Evolutionary conservation across 345 rosid genomes (phyloP).

Genomic region (Eucalyptus urophylla): DNA sequence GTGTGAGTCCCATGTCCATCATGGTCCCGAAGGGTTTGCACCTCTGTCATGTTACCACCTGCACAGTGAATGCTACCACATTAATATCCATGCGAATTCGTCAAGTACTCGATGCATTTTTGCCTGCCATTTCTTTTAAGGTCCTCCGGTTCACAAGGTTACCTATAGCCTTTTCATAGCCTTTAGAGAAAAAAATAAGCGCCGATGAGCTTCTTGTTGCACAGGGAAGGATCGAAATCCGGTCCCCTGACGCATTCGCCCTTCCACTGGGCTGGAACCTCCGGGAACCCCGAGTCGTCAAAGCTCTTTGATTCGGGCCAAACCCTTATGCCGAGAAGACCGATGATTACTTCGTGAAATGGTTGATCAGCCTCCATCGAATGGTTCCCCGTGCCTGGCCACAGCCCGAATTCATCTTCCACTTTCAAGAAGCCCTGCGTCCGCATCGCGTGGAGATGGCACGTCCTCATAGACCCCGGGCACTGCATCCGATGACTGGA

Average conservation of each 20-base stretch:
- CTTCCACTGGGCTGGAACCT: constrained; percentile 48
- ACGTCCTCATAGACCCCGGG: constrained; percentile 61
- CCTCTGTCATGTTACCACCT: constrained; percentile 26
- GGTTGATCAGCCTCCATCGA: not conserved
- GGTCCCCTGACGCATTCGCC: constrained; percentile 60
- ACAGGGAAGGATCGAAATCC: constrained; percentile 46
- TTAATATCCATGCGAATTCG: not conserved
- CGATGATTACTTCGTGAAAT: constrained; percentile 38
- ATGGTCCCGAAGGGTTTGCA: constrained; percentile 49
- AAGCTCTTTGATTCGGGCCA: constrained; percentile 81
- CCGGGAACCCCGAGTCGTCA: constrained; percentile 51
- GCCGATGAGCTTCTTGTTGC: constrained; percentile 78
- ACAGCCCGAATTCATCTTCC: constrained; percentile 11
- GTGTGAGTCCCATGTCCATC: constrained; percentile 89
- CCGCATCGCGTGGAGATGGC: constrained; percentile 65
- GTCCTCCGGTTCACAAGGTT: not conserved
- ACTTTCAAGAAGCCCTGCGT: constrained; percentile 46
- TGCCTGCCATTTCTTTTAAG: not conserved
- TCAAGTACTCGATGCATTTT: not conserved
- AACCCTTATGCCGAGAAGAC: constrained; percentile 72
- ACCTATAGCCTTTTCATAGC: constrained; percentile 44
- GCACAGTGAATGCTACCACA: no score
- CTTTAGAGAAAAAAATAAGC: constrained; percentile 61
- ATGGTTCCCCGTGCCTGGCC: constrained; percentile 11
- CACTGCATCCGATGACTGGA: constrained; percentile 32